Evolutionary conservation across 768 basidiomycete genomes (phyloP).

Genomic region (Tubosaeta sp.): DNA sequence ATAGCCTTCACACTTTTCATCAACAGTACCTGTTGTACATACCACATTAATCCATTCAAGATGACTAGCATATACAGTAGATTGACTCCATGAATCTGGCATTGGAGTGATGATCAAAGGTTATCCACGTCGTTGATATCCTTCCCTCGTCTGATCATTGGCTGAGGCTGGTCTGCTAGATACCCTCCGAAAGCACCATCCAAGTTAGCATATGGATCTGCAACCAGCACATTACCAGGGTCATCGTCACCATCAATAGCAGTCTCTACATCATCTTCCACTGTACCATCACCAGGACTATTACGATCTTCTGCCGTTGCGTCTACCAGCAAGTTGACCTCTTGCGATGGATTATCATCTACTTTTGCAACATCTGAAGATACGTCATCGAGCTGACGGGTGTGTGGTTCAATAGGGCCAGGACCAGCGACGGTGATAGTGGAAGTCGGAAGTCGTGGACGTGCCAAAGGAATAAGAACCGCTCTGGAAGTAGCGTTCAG

Average conservation of each 20-base stretch:
- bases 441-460: slow-evolving; percentile 43
- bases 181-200: slow-evolving; percentile 74
- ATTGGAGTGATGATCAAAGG: slow-evolving; percentile 48
- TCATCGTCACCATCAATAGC: slow-evolving; percentile 41
- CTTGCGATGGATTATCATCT: slow-evolving; percentile 28
- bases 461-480: slow-evolving; percentile 59
- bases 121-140: slow-evolving; percentile 58
- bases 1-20: background rate
- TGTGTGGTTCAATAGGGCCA: slow-evolving; percentile 33
- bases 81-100: background rate
- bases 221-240: slow-evolving; percentile 25
- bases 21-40: slow-evolving; percentile 2
- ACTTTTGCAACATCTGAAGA: slow-evolving; percentile 26
- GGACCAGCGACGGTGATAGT: slow-evolving; percentile 55
- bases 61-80: slow-evolving; percentile 3
- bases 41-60: slow-evolving; percentile 3
- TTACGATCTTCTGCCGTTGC: background rate
- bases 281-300: slow-evolving; percentile 12
- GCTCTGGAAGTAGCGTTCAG: slow-evolving; percentile 77
- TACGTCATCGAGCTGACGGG: slow-evolving; percentile 24
- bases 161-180: slow-evolving; percentile 66
- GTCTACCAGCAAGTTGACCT: slow-evolving; percentile 15
- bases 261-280: slow-evolving; percentile 20
- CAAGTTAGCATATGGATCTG: slow-evolving; percentile 82
- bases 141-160: slow-evolving; percentile 43